Evolutionary conservation across 2,329 filamentous ascomycete genomes (phyloP).

Genomic region (Fusarium tanahbumbuense): DNA sequence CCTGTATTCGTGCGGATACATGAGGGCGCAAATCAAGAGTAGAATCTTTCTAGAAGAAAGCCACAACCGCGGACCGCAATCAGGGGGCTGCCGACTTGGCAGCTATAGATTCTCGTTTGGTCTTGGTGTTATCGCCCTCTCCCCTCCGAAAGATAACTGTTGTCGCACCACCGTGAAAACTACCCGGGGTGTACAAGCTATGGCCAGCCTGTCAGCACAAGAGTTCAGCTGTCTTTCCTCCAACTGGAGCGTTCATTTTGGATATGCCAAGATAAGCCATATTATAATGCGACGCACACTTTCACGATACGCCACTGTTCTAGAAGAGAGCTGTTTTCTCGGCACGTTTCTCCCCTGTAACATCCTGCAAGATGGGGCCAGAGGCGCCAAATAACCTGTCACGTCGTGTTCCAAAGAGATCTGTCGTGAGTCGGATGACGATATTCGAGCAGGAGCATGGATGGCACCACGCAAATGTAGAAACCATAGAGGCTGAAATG

Average conservation of each 20-base stretch:
- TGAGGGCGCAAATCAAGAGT: slow-evolving; percentile 8
- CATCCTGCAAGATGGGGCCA: slow-evolving; percentile 22
- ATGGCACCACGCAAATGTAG: slow-evolving; percentile 11
- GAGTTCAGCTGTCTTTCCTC: slow-evolving; percentile 19
- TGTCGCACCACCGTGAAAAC: slow-evolving; percentile 32
- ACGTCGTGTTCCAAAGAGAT: slow-evolving; percentile 3
- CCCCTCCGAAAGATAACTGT: slow-evolving; percentile 20
- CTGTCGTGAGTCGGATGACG: not conserved
- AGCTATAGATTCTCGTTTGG: not conserved
- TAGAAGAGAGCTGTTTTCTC: slow-evolving; percentile 41
- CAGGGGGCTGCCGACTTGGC: slow-evolving; percentile 13
- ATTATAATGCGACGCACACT: slow-evolving; percentile 11
- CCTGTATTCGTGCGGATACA: not conserved
- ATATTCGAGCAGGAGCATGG: slow-evolving; percentile 14
- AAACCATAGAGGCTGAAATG: slow-evolving; percentile 1
- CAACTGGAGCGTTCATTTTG: slow-evolving; percentile 17
- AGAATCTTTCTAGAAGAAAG: slow-evolving; percentile 17
- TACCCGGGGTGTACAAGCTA: slow-evolving; percentile 19
- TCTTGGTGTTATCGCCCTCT: slow-evolving; percentile 24
- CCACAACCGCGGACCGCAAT: slow-evolving; percentile 33
- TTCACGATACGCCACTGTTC: slow-evolving; percentile 28
- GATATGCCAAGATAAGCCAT: slow-evolving; percentile 22
- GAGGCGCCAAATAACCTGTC: slow-evolving; percentile 15
- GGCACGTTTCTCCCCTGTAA: slow-evolving; percentile 22
- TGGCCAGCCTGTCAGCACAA: slow-evolving; percentile 17